phyloP scores from a whole-genome alignment of 192 early-diverging fungal species.

The Coemansia sp. region DNA sequence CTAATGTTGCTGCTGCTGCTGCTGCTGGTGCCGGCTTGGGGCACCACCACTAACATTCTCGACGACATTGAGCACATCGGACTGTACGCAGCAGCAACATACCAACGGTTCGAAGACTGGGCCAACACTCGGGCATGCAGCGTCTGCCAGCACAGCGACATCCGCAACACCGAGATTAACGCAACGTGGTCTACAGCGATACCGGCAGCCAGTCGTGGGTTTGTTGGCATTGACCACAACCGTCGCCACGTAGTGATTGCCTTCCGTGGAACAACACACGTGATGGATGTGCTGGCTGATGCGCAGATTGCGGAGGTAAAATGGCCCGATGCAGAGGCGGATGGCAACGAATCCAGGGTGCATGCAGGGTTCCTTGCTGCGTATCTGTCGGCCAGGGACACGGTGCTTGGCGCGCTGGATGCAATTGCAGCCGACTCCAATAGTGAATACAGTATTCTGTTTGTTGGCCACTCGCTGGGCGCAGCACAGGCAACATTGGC shows the following conservation, averaged over 20 bases:
- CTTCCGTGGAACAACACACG: conserved; percentile 42
- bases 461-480: conserved; percentile 48
- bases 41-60: background rate
- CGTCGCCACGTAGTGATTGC: conserved; percentile 10
- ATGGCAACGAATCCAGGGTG: conserved; percentile 14
- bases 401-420: conserved; percentile 10
- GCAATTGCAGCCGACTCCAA: background rate
- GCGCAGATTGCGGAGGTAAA: conserved; percentile 12
- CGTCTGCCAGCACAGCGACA: conserved; percentile 15
- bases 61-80: conserved; percentile 19
- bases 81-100: conserved; percentile 28
- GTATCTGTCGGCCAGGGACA: conserved; percentile 18
- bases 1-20: background rate
- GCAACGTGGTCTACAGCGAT: conserved; percentile 29
- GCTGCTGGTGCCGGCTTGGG: background rate
- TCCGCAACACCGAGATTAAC: conserved; percentile 8
- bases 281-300: conserved; percentile 35
- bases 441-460: conserved; percentile 16
- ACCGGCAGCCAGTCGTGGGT: conserved; percentile 40
- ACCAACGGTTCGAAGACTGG: conserved; percentile 45
- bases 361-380: conserved; percentile 40
- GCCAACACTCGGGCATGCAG: background rate
- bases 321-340: conserved; percentile 9
- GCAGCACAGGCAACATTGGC: conserved; percentile 41
- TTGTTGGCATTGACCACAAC: conserved; percentile 20